Evolutionary conservation across 129 eudicot species (phyloP).

Genomic region (Pseudognaphalium luteoalbum): DNA sequence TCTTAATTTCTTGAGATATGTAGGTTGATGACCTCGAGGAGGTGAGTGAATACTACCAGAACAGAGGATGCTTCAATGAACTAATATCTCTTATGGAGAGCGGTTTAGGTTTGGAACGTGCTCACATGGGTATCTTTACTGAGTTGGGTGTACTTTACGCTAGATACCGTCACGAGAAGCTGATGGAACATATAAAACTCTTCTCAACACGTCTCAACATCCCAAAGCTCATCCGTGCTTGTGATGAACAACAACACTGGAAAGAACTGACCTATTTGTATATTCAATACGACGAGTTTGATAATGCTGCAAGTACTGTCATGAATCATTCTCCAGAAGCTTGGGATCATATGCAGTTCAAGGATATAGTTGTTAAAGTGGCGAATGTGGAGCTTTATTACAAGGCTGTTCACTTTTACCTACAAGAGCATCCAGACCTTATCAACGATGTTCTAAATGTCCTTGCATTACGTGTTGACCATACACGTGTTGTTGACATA

Average conservation of each 20-base stretch:
- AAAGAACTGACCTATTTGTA: conserved; percentile 81
- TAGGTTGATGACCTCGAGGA: conserved; percentile 98
- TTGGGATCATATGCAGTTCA: conserved; percentile 99
- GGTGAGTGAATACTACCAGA: conserved; percentile 90
- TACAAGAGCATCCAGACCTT: conserved; percentile 96
- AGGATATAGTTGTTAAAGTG: conserved; percentile 86
- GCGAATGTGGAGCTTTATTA: conserved; percentile 94
- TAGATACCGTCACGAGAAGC: conserved; percentile 94
- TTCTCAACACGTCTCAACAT: conserved; percentile 93
- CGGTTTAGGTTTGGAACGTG: conserved; percentile 97
- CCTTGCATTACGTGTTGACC: conserved; percentile 95
- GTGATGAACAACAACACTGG: conserved; percentile 99
- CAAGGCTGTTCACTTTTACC: conserved; percentile 94
- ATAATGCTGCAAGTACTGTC: conserved; percentile 93
- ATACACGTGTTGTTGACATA: conserved; percentile 95
- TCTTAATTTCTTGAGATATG: conserved; percentile 6
- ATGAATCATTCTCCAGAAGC: conserved; percentile 99
- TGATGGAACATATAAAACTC: conserved; percentile 94
- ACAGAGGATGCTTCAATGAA: conserved; percentile 97
- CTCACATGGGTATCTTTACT: conserved; percentile 98
- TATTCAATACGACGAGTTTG: conserved; percentile 93
- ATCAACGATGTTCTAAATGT: conserved; percentile 92
- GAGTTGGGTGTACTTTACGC: conserved; percentile 97
- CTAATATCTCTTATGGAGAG: conserved; percentile 97
- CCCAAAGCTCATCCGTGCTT: conserved; percentile 94